Conservation (phyloP, 2,329 filamentous ascomycete genomes). For the Trichoderma pleuroti region DNA sequence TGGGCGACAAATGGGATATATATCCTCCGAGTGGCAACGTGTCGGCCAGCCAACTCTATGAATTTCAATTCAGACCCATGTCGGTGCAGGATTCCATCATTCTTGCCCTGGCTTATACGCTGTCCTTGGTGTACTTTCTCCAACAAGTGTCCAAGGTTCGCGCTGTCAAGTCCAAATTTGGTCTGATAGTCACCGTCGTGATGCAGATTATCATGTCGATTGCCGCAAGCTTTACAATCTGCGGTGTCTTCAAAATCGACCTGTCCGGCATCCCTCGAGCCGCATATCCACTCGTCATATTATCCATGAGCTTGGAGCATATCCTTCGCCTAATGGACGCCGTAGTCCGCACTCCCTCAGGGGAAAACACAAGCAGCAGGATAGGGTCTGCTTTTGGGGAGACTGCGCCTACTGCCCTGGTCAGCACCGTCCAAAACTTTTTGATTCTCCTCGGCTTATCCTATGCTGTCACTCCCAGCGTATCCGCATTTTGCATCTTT, state of each 20-base stretch:
- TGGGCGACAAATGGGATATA: constrained; percentile 57
- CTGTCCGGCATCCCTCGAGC: constrained; percentile 70
- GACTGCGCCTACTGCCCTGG: constrained; percentile 66
- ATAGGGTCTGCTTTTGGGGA: constrained; percentile 72
- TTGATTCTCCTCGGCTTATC: constrained; percentile 64
- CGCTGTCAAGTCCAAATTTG: constrained; percentile 72
- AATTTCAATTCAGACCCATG: constrained; percentile 75
- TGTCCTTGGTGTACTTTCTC: constrained; percentile 63
- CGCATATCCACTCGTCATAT: constrained; percentile 72
- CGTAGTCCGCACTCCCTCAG: constrained; percentile 66
- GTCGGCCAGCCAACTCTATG: constrained; percentile 61
- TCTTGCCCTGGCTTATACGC: constrained; percentile 61
- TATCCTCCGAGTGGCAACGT: constrained; percentile 58
- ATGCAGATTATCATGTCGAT: constrained; percentile 69
- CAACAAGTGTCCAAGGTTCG: constrained; percentile 64
- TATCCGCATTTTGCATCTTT: constrained; percentile 73
- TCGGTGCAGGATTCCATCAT: constrained; percentile 62
- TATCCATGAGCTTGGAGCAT: constrained; percentile 74
- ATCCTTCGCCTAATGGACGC: constrained; percentile 76
- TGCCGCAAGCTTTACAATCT: constrained; percentile 75
- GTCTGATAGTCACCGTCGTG: constrained; percentile 67
- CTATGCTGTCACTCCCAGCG: constrained; percentile 63
- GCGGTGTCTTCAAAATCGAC: constrained; percentile 71
- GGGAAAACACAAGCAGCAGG: constrained; percentile 63
- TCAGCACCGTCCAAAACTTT: constrained; percentile 66